Base-by-base conservation (phyloP, 225 moss, liverwort and hornwort genomes). In the Physcomitrellopsis africana region DNA sequence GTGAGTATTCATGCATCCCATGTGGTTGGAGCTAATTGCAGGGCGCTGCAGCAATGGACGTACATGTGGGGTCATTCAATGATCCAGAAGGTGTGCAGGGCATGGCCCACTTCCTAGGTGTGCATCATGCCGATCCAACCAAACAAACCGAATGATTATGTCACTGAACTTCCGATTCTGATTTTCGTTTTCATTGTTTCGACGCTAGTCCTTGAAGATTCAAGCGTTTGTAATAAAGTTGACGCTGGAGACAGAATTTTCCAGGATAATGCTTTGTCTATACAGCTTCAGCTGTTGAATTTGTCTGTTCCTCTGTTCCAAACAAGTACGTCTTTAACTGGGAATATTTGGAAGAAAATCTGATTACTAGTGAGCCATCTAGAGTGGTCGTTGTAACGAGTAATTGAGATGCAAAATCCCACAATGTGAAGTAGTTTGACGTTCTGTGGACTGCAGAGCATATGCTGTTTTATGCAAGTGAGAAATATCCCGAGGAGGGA, bases 401-500 rank as follows among this genome's bases (percentile, higher is more conserved):
- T 37, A 37, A 11, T 18, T 15, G 53, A 53, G 53, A 15, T 15
- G 66, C 45, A 47, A 51, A 11, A n/a, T 24, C 9, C 4, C 24
- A 11, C 60, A 74, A 41, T 53, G 60, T 65, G 52, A 19, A 37
- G 19, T 45, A 8, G 32, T 37, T 37, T 37, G 18, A n/a, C 26
- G 61, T 55, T 63, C 42, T 41, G 51, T 27, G 63, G 44, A 11
- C 1, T 86, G 86, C 93, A 93, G 96, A 97, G 86, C 96, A 97
- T 64, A 97, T 97, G 96, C 81, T 97, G 49, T 97, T 97, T 72
- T 97, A 91, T 69, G 91, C 96, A 57, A 97, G 89, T 68, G 79
- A 92, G 57, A 97, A 97, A 65, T 94, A 97, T 77, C 92, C 94
- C 10, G 89, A 90, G 60, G 96, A 97, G 74, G 96, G 94, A 51